Base-by-base conservation (phyloP, 2,329 filamentous ascomycete genomes). In the Alternaria sp. region DNA sequence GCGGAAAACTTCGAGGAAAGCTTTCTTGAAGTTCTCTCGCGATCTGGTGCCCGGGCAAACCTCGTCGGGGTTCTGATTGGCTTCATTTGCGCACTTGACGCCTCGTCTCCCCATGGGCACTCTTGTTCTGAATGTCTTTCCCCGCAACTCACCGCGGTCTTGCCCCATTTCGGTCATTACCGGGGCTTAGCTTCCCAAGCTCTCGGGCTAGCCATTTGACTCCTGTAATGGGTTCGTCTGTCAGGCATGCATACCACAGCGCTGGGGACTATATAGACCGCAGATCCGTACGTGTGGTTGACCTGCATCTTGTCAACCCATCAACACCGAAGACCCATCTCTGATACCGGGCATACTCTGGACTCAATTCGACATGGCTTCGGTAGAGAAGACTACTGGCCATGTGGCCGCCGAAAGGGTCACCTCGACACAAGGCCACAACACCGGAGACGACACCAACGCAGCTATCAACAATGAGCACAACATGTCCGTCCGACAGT, bases 401-500 rank as follows among this genome's bases (percentile, higher is more conserved):
- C 62, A 72, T 62, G 61, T 69, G 59, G 61, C 70, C 23, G 58
- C 72, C 28, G 68, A 75, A 60, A 57, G 63, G 56, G 60, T 73
- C 56, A 61, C 59, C 17, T 65, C 67, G 15, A 49, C 57, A 26
- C 58, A 59, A 53, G 62, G 59, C 40, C 50, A 70, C 57, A 26
- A 66, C 36, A 50, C 54, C 10, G 59, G 54, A 25, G 63, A 67
- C 30, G 68, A 69, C 45, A 71, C 70, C 55, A 69, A 63, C 30
- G 53, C 61, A 13, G 77, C 75, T 51, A 81, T 82, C 50, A 76
- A 78, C 49, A 80, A 82, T 44, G 81, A 81, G 59, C 81, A 82
- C 66, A 80, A 82, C 26, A 81, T 83, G 81, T 80, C 80, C 7
- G 83, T 96, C 61, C 73, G 86, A 71, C 88, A 96, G 82, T 92